Conservation (phyloP, 148 eudicot genomes). For the Beta vulgaris region DNA sequence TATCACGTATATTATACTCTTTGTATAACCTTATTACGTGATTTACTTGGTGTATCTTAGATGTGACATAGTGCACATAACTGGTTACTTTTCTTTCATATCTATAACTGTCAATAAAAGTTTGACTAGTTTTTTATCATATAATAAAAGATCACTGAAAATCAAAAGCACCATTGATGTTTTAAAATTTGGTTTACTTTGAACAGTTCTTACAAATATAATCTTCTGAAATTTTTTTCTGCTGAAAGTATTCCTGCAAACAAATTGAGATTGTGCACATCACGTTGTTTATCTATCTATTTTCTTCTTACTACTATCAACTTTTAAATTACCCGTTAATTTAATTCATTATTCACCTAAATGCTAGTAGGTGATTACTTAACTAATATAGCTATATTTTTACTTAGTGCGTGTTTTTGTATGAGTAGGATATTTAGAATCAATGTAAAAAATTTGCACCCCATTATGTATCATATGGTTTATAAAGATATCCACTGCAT, state of each 20-base stretch:
- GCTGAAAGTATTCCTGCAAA: neutral
- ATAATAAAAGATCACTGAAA: neutral
- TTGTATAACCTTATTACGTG: neutral
- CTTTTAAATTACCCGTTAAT: too few species aligned
- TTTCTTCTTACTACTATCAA: too few species aligned
- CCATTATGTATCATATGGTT: too few species aligned
- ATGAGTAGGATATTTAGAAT: too few species aligned
- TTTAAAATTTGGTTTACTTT: neutral
- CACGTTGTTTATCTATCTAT: neutral
- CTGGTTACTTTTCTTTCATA: neutral
- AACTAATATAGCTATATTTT: too few species aligned
- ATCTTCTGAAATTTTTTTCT: neutral
- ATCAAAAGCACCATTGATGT: neutral
- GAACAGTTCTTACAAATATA: neutral
- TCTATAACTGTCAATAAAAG: too few species aligned
- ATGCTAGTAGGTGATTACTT: too few species aligned
- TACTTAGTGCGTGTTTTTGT: too few species aligned
- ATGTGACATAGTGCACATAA: conserved; percentile 8
- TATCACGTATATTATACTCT: neutral
- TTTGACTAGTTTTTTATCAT: neutral
- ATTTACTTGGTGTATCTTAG: neutral
- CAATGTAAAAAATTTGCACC: too few species aligned
- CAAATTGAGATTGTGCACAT: neutral
- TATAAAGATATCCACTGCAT: too few species aligned
- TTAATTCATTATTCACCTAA: too few species aligned